Percentiles rank a stretch among this genome's conserved stretches.
phyloP scores from a whole-genome alignment of 1,139 yeast species.

The Scheffersomyces illinoinensis region DNA sequence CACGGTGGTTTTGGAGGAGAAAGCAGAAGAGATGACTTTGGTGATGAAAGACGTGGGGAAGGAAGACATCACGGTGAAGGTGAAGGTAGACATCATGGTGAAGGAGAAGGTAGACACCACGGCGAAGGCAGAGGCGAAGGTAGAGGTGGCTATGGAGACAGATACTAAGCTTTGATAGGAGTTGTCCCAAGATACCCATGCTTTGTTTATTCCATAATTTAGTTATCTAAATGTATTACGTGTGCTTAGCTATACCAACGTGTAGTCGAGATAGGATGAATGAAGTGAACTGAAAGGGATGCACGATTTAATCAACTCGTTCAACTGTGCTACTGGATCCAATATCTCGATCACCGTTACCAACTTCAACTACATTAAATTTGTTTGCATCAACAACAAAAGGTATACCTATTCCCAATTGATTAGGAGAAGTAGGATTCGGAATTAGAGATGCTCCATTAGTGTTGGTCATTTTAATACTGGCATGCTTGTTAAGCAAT shows the following conservation, averaged over 20 bases:
- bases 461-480: slow-evolving; percentile 19
- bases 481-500: slow-evolving; percentile 37
- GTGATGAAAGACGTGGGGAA: slow-evolving; percentile 9
- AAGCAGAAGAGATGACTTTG: slow-evolving; percentile 1
- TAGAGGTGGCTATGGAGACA: slow-evolving; percentile 9
- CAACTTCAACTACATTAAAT: slow-evolving; percentile 12
- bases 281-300: not conserved
- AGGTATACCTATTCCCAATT: slow-evolving; percentile 3
- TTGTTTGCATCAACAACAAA: slow-evolving; percentile 18
- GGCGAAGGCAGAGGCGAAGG: slow-evolving; percentile 11
- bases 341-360: slow-evolving; percentile 18
- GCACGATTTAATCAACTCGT: slow-evolving; percentile 21
- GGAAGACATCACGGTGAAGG: slow-evolving; percentile 7
- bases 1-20: slow-evolving; percentile 9
- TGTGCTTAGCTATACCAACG: not conserved
- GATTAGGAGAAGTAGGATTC: slow-evolving; percentile 3
- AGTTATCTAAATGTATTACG: not conserved
- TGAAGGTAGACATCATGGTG: slow-evolving; percentile 6
- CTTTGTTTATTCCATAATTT: not conserved
- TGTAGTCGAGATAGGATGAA: not conserved
- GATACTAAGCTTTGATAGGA: slow-evolving; percentile 4
- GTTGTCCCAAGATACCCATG: not conserved
- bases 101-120: slow-evolving; percentile 12
- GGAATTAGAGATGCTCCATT: slow-evolving; percentile 2
- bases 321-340: slow-evolving; percentile 27